Base-by-base conservation (phyloP, 768 basidiomycete species). In the Mycena olivaceomarginata region DNA sequence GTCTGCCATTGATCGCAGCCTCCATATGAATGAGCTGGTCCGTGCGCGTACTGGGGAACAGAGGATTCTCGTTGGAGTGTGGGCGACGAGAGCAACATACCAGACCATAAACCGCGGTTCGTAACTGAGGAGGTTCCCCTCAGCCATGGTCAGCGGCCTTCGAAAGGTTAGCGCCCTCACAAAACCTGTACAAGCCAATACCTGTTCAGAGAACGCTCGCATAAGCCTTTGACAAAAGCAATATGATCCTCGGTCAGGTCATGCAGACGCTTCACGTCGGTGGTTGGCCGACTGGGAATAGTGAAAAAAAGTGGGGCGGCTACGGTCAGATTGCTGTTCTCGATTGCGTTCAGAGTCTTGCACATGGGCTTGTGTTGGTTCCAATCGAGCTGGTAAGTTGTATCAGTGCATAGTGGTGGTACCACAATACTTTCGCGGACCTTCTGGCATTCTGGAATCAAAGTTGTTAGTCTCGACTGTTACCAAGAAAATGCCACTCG, bases 71-170 rank as follows among this genome's bases (percentile, higher is more conserved):
- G 41, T 0, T 40, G 12, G 5, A 8, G 16, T n/a, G 40, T 41
- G 6, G 5, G 41, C 20, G 9, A n/a, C 16, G 13, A 6, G 41
- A 41, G 3, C 3, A 3, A 16, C 59, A 18, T 18, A 63, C 62
- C 82, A 82, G 67, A 41, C 83, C 72, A 82, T 77, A 46, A 82
- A 83, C 56, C 80, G 76, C 18, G 83, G 82, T 48, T 83, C 83
- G 67, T 69, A 81, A n/a, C 73, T 66, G 20, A 83, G 15, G 15
- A 82, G 64, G 15, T 81, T 77, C n/a, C 1, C 70, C 66, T 81
- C 81, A 6, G 12, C 12, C 6, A 72, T 22, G 20, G 41, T 65
- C 63, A 60, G 43, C 11, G 40, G 5, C 39, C 62, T 63, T 40
- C 4, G 6, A n/a, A 63, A 63, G 10, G 40, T 63, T 40, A 63